Conservation (phyloP, 1,284 basidiomycete species). For the Papiliotrema nemorosa region DNA sequence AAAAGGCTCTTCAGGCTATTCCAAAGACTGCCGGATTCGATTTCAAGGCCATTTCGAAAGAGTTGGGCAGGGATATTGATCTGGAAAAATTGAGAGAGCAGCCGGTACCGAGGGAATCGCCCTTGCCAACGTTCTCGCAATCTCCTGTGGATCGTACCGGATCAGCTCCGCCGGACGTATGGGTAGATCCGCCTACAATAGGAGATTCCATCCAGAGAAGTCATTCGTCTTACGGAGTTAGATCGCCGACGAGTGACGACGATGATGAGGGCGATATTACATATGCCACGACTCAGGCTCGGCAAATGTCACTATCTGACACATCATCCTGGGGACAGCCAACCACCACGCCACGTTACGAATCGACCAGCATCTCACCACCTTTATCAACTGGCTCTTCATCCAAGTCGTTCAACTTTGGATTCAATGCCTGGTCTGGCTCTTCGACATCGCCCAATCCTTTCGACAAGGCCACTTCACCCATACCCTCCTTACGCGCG, state of each 20-base stretch:
- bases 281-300: constrained; percentile 12
- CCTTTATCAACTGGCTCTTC: constrained; percentile 1
- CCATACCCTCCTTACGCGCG: constrained; percentile 5
- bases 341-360: background rate
- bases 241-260: background rate
- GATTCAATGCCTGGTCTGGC: constrained; percentile 40
- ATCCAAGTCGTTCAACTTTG: constrained; percentile 14
- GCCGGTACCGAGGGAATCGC: constrained; percentile 1
- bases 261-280: constrained; percentile 34
- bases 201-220: background rate
- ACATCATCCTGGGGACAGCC: constrained; percentile 30
- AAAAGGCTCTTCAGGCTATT: constrained; percentile 29
- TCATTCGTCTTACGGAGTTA: too few relatives aligned
- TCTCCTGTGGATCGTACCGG: constrained; percentile 23
- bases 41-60: constrained; percentile 47
- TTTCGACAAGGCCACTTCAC: background rate
- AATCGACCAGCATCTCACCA: constrained; percentile 3
- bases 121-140: background rate
- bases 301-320: constrained; percentile 7
- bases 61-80: constrained; percentile 49
- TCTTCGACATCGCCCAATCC: constrained; percentile 4
- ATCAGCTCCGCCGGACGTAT: constrained; percentile 19
- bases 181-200: background rate
- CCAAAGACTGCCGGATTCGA: constrained; percentile 49
- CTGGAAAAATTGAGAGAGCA: constrained; percentile 30